phyloP scores from a whole-genome alignment of 2,329 filamentous ascomycete species.

The Penicillium sp. region DNA sequence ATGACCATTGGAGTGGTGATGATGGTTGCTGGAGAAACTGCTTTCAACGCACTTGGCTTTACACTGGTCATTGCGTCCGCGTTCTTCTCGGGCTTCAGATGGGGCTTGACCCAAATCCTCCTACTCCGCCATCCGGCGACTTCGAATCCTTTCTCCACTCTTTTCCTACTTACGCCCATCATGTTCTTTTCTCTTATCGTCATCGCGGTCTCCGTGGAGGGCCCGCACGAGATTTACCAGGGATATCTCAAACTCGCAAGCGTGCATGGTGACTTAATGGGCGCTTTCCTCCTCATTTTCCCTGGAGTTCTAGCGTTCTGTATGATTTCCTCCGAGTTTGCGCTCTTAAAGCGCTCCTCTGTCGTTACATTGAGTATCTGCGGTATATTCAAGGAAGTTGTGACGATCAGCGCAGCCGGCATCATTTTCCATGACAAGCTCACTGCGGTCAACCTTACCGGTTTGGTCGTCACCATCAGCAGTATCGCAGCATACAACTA shows the following conservation, averaged over 20 bases:
- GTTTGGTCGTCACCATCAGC: slow-evolving; percentile 81
- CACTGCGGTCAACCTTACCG: slow-evolving; percentile 82
- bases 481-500: slow-evolving; percentile 93
- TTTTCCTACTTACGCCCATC: slow-evolving; percentile 95
- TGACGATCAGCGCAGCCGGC: slow-evolving; percentile 88
- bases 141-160: slow-evolving; percentile 92
- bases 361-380: slow-evolving; percentile 96
- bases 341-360: slow-evolving; percentile 88
- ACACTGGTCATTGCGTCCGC: slow-evolving; percentile 88
- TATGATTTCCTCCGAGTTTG: slow-evolving; percentile 97
- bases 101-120: slow-evolving; percentile 97
- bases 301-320: slow-evolving; percentile 89
- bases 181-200: slow-evolving; percentile 85
- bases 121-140: slow-evolving; percentile 92
- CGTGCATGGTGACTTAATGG: slow-evolving; percentile 67
- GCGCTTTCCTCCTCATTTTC: slow-evolving; percentile 77
- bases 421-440: slow-evolving; percentile 86
- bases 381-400: slow-evolving; percentile 98
- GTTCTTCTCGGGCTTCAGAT: slow-evolving; percentile 95
- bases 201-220: slow-evolving; percentile 85
- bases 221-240: slow-evolving; percentile 66
- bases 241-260: slow-evolving; percentile 66
- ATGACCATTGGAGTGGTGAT: slow-evolving; percentile 95
- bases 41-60: slow-evolving; percentile 85
- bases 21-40: slow-evolving; percentile 96